Evolutionary conservation across 2,329 filamentous ascomycete genomes (phyloP), one percentile per base, ranked within the genome.

Genomic region (Cordyceps javanica): DNA sequence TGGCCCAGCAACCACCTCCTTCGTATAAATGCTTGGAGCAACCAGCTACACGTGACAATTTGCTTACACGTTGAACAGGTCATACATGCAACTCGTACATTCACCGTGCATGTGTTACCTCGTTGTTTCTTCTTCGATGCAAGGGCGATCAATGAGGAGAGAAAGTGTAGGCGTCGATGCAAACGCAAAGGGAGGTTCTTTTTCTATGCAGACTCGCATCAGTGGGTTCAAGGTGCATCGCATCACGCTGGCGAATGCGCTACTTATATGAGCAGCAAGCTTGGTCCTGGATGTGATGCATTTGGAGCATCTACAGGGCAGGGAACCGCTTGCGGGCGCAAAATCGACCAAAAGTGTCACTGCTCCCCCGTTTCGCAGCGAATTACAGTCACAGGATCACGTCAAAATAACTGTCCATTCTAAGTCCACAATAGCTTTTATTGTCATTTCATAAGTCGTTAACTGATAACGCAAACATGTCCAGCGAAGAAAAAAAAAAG

Each of bases 401-500:
- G 41, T 53, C 14, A 19, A 38, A 55, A 21, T n/a, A 30, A 7
- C 14, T 11, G n/a, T 21, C 11, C 3, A 34, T 3, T 34, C 34
- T 54, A 54, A 54, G 44, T 48, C 42, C 51, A 48, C 42, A 59
- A 59, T 44, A 59, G 49, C 56, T 73, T 73, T 73, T 72, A 69
- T 72, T 72, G 67, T 68, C 70, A 69, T 58, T 67, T 72, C 70
- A 66, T 73, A 69, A 72, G 57, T 73, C 71, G 70, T 73, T 68
- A 73, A 67, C 69, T 70, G 70, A 62, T 65, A 68, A 69, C 67
- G 63, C 66, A 69, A n/a, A 67, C 67, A 62, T 59, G 58, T 55
- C 64, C 60, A 61, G 61, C 38, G 63, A 60, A 57, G 46, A 60
- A 23, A 54, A 38, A 42, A 57, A 58, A 55, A 52, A 60, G 55